Base-by-base conservation (phyloP, 1,139 yeast genomes). In the Nakaseomyces kungkrabaensis region DNA sequence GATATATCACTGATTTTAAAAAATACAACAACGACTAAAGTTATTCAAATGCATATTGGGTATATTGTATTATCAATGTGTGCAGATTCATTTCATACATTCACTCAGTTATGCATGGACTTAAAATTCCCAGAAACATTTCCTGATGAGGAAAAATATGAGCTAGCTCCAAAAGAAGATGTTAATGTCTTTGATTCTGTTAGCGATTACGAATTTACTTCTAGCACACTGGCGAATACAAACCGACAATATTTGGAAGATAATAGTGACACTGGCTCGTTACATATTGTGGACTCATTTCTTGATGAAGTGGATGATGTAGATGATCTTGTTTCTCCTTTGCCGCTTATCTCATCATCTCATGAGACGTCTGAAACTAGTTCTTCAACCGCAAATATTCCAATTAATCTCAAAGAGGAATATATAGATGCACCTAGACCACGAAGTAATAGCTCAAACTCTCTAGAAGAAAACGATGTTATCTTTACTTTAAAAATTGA, bases 41-140 rank as follows among this genome's bases (percentile, higher is more conserved):
- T 76, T 47, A 50, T 81, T 33, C 75, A 73, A 48, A 61, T 82
- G 11, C 73, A 73, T 46, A 61, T 78, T 11, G 85, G 80, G 50
- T 70, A 72, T 11, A 61, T 77, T 24, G 73, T 71, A 27, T 48
- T 84, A 1, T 82, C 82, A 38, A 59, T 88, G 1, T 89, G 96
- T 68, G 92, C 96, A 0, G 97, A 90, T 65, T 87, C 96, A 0
- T 75, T 82, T 0, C 84, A 86, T 59, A 79, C 90, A 5, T 67
- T 89, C 42, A 56, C 79, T 2, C 95, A 85, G 56, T 61, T 86
- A 24, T 54, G 84, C 11, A 82, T 78, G 55, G 96, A 88, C 58
- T 70, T 89, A 60, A 86, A 84, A 58, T 78, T 79, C 10, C 90
- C 90, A 0, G 68, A 85, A 4, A 70, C 73, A 11, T 77, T 81